phyloP scores from a whole-genome alignment of 495 filamentous ascomycete species.

The Podospora comata region DNA sequence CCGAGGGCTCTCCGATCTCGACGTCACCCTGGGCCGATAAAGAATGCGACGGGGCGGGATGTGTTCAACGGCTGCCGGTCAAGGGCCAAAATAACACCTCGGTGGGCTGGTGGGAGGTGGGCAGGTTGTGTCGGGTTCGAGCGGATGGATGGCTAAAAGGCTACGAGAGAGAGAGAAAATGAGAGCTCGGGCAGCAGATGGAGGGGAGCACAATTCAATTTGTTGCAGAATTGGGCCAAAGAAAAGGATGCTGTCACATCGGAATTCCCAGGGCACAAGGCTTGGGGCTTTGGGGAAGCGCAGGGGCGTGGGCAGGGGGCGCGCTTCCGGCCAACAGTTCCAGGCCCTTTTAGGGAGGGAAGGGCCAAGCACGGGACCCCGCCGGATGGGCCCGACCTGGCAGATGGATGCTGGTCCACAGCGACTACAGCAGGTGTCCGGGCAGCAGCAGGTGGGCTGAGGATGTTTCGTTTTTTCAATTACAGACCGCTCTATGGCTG shows the following conservation, averaged over 20 bases:
- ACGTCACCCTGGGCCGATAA: conserved; percentile 15
- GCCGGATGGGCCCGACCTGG: conserved; percentile 8
- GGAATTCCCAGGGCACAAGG: conserved; percentile 27
- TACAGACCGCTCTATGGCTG: not conserved
- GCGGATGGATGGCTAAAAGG: not conserved
- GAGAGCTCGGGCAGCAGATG: not conserved
- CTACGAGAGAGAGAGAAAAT: not conserved
- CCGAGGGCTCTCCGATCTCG: conserved; percentile 9
- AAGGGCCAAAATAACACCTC: too few relatives aligned
- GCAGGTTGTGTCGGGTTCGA: not conserved
- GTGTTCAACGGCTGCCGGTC: not conserved
- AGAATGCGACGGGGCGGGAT: not conserved
- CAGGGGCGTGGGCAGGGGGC: conserved; percentile 5
- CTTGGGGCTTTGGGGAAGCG: conserved; percentile 13
- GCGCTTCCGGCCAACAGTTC: conserved; percentile 13
- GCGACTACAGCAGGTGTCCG: not conserved
- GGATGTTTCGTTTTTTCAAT: conserved; percentile 3
- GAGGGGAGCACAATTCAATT: conserved; percentile 8
- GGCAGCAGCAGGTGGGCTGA: not conserved
- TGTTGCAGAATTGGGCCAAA: not conserved
- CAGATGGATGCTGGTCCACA: not conserved
- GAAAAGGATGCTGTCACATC: conserved; percentile 20
- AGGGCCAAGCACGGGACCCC: conserved; percentile 2
- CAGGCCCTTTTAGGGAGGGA: conserved; percentile 1
- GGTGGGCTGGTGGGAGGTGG: not conserved